phyloP scores from a whole-genome alignment of 2,329 filamentous ascomycete genomes.

The Didymosphaeria variabile region DNA sequence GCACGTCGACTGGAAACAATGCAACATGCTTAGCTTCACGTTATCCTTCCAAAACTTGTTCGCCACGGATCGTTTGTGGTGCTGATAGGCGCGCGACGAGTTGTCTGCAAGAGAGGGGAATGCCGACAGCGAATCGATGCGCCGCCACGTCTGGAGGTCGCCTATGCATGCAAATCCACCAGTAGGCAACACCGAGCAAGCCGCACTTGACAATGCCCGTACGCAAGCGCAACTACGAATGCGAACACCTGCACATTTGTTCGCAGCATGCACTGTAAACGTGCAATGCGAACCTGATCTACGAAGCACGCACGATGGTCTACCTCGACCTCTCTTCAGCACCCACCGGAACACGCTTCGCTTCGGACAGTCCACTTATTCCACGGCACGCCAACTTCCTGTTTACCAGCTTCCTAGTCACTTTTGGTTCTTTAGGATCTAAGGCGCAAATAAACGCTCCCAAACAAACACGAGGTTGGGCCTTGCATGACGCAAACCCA shows the following conservation, averaged over 20 bases:
- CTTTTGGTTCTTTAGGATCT: too few species aligned
- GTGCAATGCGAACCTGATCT: constrained; percentile 19
- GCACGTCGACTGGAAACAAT: constrained; percentile 9
- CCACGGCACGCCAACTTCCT: too few species aligned
- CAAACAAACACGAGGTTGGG: too few species aligned
- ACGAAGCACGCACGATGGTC: neutral
- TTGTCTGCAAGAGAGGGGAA: neutral
- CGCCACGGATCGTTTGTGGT: neutral
- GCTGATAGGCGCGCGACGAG: neutral
- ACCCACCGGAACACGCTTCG: too few species aligned
- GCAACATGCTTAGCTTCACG: constrained; percentile 3
- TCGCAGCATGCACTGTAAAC: neutral
- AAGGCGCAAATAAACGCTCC: too few species aligned
- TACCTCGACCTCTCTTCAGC: too few species aligned
- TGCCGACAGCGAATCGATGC: constrained; percentile 21
- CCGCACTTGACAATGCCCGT: neutral
- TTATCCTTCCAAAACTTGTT: neutral
- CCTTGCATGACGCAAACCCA: too few species aligned
- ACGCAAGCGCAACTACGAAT: neutral
- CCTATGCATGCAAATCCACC: constrained; percentile 10
- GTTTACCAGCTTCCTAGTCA: too few species aligned
- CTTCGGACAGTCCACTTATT: too few species aligned
- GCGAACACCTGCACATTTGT: neutral
- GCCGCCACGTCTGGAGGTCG: constrained; percentile 3
- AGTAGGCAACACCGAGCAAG: neutral